A percentile compares a stretch with the other conserved stretches of the same genome.
phyloP scores from a whole-genome alignment of 2,329 filamentous ascomycete genomes.

The Chrysosporium keratinophilum region DNA sequence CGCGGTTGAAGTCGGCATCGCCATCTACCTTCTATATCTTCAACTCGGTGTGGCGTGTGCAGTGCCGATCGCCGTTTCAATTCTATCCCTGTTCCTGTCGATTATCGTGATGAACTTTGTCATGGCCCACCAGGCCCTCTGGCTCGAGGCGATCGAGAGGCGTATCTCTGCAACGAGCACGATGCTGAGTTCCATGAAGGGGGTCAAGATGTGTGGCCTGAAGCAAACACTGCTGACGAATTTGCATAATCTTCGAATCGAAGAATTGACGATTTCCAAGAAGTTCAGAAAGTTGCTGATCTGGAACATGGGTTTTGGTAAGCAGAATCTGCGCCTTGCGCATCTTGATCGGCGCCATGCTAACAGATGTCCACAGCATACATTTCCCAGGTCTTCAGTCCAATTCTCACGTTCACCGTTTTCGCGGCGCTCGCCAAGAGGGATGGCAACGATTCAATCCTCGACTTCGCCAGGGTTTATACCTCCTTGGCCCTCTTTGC shows the following conservation, averaged over 20 bases:
- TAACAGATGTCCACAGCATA: slow-evolving; percentile 22
- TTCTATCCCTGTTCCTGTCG: slow-evolving; percentile 30
- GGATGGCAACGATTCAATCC: slow-evolving; percentile 21
- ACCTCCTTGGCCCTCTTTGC: slow-evolving; percentile 41
- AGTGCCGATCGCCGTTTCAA: slow-evolving; percentile 36
- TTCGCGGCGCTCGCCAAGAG: slow-evolving; percentile 35
- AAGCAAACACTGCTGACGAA: slow-evolving; percentile 32
- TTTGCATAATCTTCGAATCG: slow-evolving; percentile 32
- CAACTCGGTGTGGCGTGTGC: slow-evolving; percentile 38
- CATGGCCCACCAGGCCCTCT: slow-evolving; percentile 34
- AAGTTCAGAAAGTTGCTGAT: slow-evolving; percentile 35
- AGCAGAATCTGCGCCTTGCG: slow-evolving; percentile 14
- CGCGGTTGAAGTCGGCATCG: slow-evolving; percentile 37
- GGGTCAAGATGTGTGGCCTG: slow-evolving; percentile 43
- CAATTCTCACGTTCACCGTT: slow-evolving; percentile 38
- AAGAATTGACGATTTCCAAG: slow-evolving; percentile 35
- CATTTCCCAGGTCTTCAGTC: slow-evolving; percentile 35
- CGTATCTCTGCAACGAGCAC: slow-evolving; percentile 41
- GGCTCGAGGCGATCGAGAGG: slow-evolving; percentile 43
- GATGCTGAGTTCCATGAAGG: slow-evolving; percentile 43
- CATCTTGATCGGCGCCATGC: slow-evolving; percentile 14
- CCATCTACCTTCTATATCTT: slow-evolving; percentile 34
- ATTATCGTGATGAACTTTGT: slow-evolving; percentile 30
- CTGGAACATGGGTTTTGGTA: slow-evolving; percentile 33
- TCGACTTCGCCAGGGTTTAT: slow-evolving; percentile 37